Evolutionary conservation across 495 filamentous ascomycete genomes (phyloP), one percentile per base, ranked within the genome.

Genomic region (Choiromyces venosus): DNA sequence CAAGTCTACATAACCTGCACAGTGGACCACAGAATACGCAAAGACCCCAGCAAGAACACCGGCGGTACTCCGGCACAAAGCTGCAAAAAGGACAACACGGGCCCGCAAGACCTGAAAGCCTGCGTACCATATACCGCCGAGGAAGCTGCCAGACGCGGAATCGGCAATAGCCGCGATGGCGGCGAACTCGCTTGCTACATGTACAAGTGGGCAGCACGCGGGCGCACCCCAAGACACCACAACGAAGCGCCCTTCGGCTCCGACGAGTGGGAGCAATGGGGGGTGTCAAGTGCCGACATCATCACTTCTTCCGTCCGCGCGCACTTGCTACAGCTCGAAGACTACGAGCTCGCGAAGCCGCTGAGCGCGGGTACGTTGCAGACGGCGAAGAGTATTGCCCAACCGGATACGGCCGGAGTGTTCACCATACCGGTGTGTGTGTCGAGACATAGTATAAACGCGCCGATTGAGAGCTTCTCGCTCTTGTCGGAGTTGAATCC

Each of bases 151-250:
- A 61, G 0, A 12, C 52, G 33, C 52, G 52, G 52, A 4, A 61
- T 61, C 25, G 52, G 52, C 18, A 18, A 61, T 12, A 72, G 75
- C 36, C 65, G 14, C 8, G 66, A 38, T 3, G 68, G 73, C 6
- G 78, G 76, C 0, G 77, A 76, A 44, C 72, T 75, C 12, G 78
- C 36, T 33, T 80, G 78, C 66, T 80, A 80, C 40, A 72, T 80
- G 66, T 80, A 80, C 74, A 80, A 79, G 44, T 80, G 78, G 78
- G 71, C 71, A 2, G 73, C 78, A 4, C 72, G 78, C 7, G 74
- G 78, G 10, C n/a, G 40, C 1, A 33, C 21, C 5, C 8, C n/a
- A 0, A 69, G 73, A 37, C 78, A 80, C 66, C 76, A 77, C 21
- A 71, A 77, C 65, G 78, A 80, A 56, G 71, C 66, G 21, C 78